Evolutionary conservation across 2,329 filamentous ascomycete genomes (phyloP), one percentile per base, ranked within the genome.

Genomic region (Colletotrichum incanum): DNA sequence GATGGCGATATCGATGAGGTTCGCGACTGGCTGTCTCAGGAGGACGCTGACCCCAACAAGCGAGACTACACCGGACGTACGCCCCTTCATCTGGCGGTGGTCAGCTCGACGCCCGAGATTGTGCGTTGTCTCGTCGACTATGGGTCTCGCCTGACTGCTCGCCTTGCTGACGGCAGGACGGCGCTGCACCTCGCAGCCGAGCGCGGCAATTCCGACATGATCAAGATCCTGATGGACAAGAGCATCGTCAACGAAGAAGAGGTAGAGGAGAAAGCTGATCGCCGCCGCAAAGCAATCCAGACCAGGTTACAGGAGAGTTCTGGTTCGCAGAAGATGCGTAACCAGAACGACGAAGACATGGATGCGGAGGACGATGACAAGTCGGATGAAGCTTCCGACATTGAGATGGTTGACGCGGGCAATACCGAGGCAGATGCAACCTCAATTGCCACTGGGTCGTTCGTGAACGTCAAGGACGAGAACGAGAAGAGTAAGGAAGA

Each of bases 161-260:
- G 94, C 61, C 80, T 97, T 49, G 93, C 93, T 0, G 94, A 96
- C 79, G 94, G 94, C 4, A 89, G 90, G 75, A 97, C 94, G 2
- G 93, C 94, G 11, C 86, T 97, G n/a, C 94, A 97, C 80, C 84
- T 97, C 39, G 94, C 94, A 23, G 93, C 93, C 23, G 88, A 90
- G 55, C 88, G 92, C 28, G 94, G 94, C 0, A 84, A 90, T 74
- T 78, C 84, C 1, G 89, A 92, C 23, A 95, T 96, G 74, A 87
- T 96, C 74, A 91, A 88, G 73, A 89, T 91, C 9, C 83, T 97
- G 16, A 88, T 97, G 78, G 86, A 90, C 43, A 94, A 91, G 82
- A 96, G 94, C 77, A 88, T 90, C 68, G 86, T 88, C 39, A 96
- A 96, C 73, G 92, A 95, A 79, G 91, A 91, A 70, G 86, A 89